Evolutionary conservation across 2,329 filamentous ascomycete genomes (phyloP).

Genomic region (Pestalotiopsis sp.): DNA sequence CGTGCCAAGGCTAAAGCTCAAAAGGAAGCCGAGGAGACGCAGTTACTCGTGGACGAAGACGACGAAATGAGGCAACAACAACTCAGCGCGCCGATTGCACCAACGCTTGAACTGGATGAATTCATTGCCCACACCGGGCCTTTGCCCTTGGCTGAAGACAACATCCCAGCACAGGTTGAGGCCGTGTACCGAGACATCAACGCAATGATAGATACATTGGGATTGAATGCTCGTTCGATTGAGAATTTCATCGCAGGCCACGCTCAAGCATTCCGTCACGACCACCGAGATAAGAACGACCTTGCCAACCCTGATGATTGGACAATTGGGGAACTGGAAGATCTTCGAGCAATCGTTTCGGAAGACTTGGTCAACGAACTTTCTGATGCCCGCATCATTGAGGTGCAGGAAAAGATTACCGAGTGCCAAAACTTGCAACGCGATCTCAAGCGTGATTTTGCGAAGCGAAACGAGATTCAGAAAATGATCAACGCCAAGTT

Average conservation of each 20-base stretch:
- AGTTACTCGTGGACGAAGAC: conserved; percentile 67
- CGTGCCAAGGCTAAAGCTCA: conserved; percentile 56
- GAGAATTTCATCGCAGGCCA: conserved; percentile 71
- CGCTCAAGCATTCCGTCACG: conserved; percentile 49
- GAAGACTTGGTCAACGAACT: conserved; percentile 66
- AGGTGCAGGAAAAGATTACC: conserved; percentile 70
- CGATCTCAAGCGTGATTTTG: conserved; percentile 72
- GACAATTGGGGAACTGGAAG: conserved; percentile 75
- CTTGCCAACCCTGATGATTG: conserved; percentile 72
- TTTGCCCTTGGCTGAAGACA: conserved; percentile 55
- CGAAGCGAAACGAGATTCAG: conserved; percentile 77
- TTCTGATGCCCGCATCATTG: conserved; percentile 68
- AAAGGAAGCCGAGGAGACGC: conserved; percentile 59
- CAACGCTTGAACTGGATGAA: conserved; percentile 65
- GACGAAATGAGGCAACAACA: conserved; percentile 69
- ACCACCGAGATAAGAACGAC: conserved; percentile 66
- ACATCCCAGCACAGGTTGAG: conserved; percentile 65
- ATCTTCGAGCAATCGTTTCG: conserved; percentile 67
- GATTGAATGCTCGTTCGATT: conserved; percentile 77
- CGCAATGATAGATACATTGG: conserved; percentile 92
- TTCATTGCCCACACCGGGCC: conserved; percentile 68
- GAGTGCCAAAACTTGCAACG: conserved; percentile 69
- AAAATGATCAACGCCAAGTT: conserved; percentile 72
- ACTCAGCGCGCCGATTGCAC: conserved; percentile 61
- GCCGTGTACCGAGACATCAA: conserved; percentile 80